phyloP scores from a whole-genome alignment of 83 land plant genomes.

The Thuja plicata region DNA sequence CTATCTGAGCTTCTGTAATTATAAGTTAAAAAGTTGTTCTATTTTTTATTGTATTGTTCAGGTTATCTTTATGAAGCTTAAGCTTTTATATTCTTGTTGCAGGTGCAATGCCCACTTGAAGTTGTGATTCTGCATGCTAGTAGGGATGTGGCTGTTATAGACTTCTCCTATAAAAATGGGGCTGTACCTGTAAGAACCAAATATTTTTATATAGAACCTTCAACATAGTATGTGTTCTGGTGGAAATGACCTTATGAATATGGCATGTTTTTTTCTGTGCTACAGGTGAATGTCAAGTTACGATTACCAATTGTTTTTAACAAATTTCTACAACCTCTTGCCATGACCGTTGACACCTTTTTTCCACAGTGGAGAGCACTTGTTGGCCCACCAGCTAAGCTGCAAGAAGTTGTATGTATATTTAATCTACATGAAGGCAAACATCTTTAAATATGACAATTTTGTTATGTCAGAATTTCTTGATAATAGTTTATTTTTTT shows the following conservation, averaged over 20 bases:
- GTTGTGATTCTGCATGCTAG: slow-evolving; percentile 86
- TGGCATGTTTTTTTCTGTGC: not conserved
- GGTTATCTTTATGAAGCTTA: not conserved
- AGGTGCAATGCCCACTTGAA: slow-evolving; percentile 98
- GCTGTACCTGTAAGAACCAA: slow-evolving; percentile 50
- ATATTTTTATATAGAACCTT: not conserved
- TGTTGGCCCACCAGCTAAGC: slow-evolving; percentile 88
- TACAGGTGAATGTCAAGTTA: slow-evolving; percentile 79
- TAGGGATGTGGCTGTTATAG: slow-evolving; percentile 91
- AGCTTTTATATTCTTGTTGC: slow-evolving; percentile 11
- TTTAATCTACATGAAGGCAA: not conserved
- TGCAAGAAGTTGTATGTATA: slow-evolving; percentile 88
- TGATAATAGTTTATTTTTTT: not conserved
- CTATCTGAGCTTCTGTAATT: not conserved
- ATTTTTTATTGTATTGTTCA: not conserved
- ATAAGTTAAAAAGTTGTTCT: not conserved
- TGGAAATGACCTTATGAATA: not conserved
- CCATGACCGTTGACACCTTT: slow-evolving; percentile 76
- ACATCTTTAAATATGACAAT: not conserved
- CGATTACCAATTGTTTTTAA: slow-evolving; percentile 86
- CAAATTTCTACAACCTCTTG: slow-evolving; percentile 83
- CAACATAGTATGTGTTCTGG: slow-evolving; percentile 1
- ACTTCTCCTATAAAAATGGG: slow-evolving; percentile 84
- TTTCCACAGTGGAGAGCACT: slow-evolving; percentile 91
- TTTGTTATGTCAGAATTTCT: not conserved